phyloP scores from a whole-genome alignment of 176 grass and related monocot genomes.

The Oryza glumipatula region DNA sequence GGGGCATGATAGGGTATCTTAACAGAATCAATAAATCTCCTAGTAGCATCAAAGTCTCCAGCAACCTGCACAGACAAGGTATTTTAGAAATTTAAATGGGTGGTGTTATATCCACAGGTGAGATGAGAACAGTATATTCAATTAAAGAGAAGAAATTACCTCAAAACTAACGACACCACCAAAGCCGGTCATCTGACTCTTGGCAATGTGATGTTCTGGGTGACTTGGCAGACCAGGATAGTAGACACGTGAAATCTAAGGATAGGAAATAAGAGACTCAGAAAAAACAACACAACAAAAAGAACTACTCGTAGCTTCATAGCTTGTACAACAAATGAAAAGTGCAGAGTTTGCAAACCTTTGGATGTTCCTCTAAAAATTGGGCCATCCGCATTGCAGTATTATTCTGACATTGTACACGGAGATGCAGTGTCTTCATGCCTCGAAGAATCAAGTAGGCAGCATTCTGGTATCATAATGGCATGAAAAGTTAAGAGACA shows the following conservation, averaged over 20 bases:
- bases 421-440: conserved; percentile 99
- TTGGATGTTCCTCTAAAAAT: conserved; percentile 99
- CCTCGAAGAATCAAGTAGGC: conserved; percentile 89
- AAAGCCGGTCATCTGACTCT: conserved; percentile 98
- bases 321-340: conserved; percentile 15
- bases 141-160: conserved; percentile 43
- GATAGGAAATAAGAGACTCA: conserved; percentile 26
- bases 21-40: conserved; percentile 91
- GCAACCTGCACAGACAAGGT: conserved; percentile 46
- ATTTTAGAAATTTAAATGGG: background rate
- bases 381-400: conserved; percentile 97
- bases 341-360: conserved; percentile 43
- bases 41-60: conserved; percentile 77
- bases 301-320: background rate
- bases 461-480: conserved; percentile 78
- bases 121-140: background rate
- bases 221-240: conserved; percentile 95
- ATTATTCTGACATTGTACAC: conserved; percentile 90
- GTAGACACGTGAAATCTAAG: conserved; percentile 82
- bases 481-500: conserved; percentile 11
- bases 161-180: conserved; percentile 99
- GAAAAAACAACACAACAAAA: conserved; percentile 26
- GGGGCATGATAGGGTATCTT: conserved; percentile 93
- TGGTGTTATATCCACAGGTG: background rate
- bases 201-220: conserved; percentile 98